Percentiles rank a stretch among this genome's conserved stretches.
Evolutionary conservation across 495 filamentous ascomycete genomes (phyloP).

Genomic region (Neurospora sp.): DNA sequence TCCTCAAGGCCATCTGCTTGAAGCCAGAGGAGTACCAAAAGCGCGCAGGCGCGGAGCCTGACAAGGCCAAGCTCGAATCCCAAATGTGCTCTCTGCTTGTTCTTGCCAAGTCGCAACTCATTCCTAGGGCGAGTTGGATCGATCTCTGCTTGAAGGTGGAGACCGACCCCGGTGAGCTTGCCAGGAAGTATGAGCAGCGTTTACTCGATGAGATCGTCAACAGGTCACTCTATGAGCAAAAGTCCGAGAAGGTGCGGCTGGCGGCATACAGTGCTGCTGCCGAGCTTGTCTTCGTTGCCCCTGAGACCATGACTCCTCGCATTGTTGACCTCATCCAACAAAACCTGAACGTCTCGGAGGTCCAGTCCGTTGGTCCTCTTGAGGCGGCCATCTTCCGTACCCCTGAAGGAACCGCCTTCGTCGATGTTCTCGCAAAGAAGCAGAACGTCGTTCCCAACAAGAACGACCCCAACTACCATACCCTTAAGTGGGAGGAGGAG

Average conservation of each 20-base stretch:
- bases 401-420: constrained; percentile 72
- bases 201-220: constrained; percentile 40
- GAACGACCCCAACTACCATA: constrained; percentile 86
- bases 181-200: constrained; percentile 37
- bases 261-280: constrained; percentile 75
- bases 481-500: constrained; percentile 92
- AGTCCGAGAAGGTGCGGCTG: constrained; percentile 39
- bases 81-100: constrained; percentile 68
- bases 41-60: constrained; percentile 25
- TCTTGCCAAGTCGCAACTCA: constrained; percentile 64
- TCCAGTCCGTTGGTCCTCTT: constrained; percentile 62
- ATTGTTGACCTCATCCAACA: constrained; percentile 61
- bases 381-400: constrained; percentile 89
- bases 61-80: constrained; percentile 38
- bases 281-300: constrained; percentile 88
- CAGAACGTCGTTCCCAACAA: constrained; percentile 59
- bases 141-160: constrained; percentile 66
- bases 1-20: constrained; percentile 63
- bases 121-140: constrained; percentile 80
- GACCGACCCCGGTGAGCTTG: constrained; percentile 73
- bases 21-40: constrained; percentile 28
- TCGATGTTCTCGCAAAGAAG: constrained; percentile 83
- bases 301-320: constrained; percentile 64
- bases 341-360: constrained; percentile 56
- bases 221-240: constrained; percentile 35